phyloP scores from a whole-genome alignment of 2,329 filamentous ascomycete species.

The Scortechinia acanthostroma region DNA sequence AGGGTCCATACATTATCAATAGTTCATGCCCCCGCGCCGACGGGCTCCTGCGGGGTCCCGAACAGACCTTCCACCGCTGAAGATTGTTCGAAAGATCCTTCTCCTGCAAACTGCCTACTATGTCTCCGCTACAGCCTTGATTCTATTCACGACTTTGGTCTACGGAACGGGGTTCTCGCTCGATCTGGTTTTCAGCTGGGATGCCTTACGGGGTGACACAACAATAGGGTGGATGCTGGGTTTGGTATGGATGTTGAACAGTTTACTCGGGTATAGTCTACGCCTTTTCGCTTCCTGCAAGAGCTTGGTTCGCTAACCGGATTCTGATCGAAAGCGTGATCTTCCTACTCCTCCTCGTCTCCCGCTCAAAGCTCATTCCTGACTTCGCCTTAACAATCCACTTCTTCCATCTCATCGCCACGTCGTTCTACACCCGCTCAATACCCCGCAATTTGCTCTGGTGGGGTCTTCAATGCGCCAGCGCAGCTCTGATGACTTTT shows the following conservation, averaged over 20 bases:
- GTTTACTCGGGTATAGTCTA: conserved; percentile 49
- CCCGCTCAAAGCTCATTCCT: conserved; percentile 57
- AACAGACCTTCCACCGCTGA: conserved; percentile 58
- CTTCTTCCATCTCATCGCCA: conserved; percentile 51
- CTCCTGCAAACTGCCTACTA: conserved; percentile 62
- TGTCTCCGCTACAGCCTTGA: conserved; percentile 48
- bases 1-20: neutral
- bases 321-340: conserved; percentile 35
- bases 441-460: conserved; percentile 52
- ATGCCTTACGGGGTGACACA: conserved; percentile 55
- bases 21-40: conserved; percentile 41
- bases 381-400: conserved; percentile 62
- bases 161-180: conserved; percentile 51
- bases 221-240: conserved; percentile 66
- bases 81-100: conserved; percentile 61
- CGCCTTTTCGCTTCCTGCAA: conserved; percentile 3
- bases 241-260: conserved; percentile 61
- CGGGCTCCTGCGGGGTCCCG: conserved; percentile 59
- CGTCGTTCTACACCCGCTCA: conserved; percentile 51
- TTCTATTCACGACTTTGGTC: conserved; percentile 62
- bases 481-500: conserved; percentile 48
- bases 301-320: neutral
- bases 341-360: conserved; percentile 52
- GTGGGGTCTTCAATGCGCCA: conserved; percentile 53
- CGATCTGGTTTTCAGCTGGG: conserved; percentile 57